phyloP scores from a whole-genome alignment of 2,329 filamentous ascomycete genomes.

The Talaromyces sp. region DNA sequence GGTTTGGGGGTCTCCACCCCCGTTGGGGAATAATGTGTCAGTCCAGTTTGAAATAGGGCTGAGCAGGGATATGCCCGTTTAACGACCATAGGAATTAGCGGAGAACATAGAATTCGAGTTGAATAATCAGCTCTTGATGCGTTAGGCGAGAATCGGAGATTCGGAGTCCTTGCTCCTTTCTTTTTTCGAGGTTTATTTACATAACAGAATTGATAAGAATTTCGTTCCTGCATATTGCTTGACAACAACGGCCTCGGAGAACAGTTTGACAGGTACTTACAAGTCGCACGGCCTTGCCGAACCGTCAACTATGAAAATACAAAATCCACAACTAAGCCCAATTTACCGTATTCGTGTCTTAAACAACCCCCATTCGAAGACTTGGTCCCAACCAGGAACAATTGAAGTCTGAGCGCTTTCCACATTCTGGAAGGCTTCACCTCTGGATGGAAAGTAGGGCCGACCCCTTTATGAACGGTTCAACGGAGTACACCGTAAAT shows the following conservation, averaged over 20 bases:
- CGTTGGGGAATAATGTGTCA: not conserved
- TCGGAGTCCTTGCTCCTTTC: not conserved
- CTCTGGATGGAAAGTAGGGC: not conserved
- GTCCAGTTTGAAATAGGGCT: slow-evolving; percentile 8
- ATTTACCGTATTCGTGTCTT: not conserved
- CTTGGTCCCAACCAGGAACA: not conserved
- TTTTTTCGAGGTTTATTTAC: slow-evolving; percentile 1
- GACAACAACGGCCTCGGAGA: not conserved
- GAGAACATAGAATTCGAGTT: not conserved
- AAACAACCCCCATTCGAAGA: not conserved
- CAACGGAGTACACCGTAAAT: not conserved
- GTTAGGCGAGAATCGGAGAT: not conserved
- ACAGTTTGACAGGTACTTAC: not conserved
- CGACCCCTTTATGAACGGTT: not conserved
- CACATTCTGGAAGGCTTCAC: not conserved
- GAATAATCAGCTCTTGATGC: not conserved
- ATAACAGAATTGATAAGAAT: slow-evolving; percentile 1
- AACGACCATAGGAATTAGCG: not conserved
- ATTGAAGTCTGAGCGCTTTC: slow-evolving; percentile 1
- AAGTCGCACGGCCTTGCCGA: not conserved
- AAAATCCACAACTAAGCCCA: not conserved
- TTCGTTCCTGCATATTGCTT: not conserved
- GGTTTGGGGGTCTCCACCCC: not conserved
- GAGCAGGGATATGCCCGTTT: not conserved
- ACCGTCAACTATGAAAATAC: not conserved